Evolutionary conservation across 2,329 filamentous ascomycete genomes (phyloP).

Genomic region (Fusarium piperis): DNA sequence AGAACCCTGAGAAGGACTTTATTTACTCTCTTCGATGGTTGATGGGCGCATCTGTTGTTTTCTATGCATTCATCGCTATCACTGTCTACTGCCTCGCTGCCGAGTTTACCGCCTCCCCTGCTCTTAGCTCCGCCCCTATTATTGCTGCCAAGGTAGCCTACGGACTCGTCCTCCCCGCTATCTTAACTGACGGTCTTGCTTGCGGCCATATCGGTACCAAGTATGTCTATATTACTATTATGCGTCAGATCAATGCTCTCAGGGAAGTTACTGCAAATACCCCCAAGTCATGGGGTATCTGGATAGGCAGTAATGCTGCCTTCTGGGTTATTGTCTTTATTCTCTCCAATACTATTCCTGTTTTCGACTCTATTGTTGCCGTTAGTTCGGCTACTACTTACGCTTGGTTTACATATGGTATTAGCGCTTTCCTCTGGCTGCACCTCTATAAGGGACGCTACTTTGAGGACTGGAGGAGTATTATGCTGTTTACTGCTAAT

Average conservation of each 20-base stretch:
- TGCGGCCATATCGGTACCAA: slow-evolving; percentile 36
- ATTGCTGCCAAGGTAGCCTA: slow-evolving; percentile 34
- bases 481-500: slow-evolving; percentile 23
- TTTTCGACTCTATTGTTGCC: slow-evolving; percentile 37
- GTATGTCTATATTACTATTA: slow-evolving; percentile 30
- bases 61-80: slow-evolving; percentile 29
- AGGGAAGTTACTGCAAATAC: slow-evolving; percentile 30
- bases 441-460: slow-evolving; percentile 19
- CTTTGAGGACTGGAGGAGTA: slow-evolving; percentile 25
- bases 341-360: slow-evolving; percentile 35
- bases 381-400: slow-evolving; percentile 33
- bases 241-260: slow-evolving; percentile 27
- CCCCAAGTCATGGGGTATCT: slow-evolving; percentile 32
- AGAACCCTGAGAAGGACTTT: slow-evolving; percentile 32
- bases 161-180: slow-evolving; percentile 30
- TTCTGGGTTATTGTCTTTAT: slow-evolving; percentile 38
- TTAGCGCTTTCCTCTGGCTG: slow-evolving; percentile 29
- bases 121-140: slow-evolving; percentile 30
- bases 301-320: slow-evolving; percentile 23
- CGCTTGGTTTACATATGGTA: slow-evolving; percentile 37
- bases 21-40: slow-evolving; percentile 20
- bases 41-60: slow-evolving; percentile 13
- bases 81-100: slow-evolving; percentile 32
- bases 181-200: slow-evolving; percentile 29
- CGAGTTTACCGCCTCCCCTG: slow-evolving; percentile 29